These are phyloP conservation scores for Acer saccharum DNA, from an alignment of 345 rosid genomes.

Conservation along the genomic window DNA sequence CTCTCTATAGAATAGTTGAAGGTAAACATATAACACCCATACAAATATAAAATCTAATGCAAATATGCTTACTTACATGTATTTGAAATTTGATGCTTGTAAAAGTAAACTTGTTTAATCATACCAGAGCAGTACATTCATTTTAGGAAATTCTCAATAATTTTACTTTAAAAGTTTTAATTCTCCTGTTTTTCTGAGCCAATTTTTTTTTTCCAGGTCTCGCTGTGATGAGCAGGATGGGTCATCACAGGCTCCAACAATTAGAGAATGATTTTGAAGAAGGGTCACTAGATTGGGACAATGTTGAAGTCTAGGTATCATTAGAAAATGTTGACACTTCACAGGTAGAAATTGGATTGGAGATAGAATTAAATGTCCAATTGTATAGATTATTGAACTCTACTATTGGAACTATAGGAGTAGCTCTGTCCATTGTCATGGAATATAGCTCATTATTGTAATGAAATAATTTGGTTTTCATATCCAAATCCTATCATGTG, in stretches of 20 bases:
- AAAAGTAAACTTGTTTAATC: too few species aligned
- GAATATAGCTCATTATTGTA: neutral
- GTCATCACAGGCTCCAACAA: conserved; percentile 41
- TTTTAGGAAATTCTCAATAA: neutral
- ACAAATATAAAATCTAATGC: neutral
- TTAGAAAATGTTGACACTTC: neutral
- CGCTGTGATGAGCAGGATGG: conserved; percentile 53
- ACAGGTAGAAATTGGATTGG: neutral
- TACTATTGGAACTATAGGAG: neutral
- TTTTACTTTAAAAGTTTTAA: neutral
- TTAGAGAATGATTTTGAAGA: conserved; percentile 36
- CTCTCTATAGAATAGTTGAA: conserved; percentile 62
- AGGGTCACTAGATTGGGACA: conserved; percentile 37
- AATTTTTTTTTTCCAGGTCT: conserved; percentile 44
- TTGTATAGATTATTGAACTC: neutral
- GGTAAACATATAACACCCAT: conserved; percentile 30
- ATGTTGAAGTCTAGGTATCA: conserved; percentile 30
- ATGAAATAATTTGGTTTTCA: neutral
- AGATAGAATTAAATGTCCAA: neutral
- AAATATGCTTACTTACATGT: neutral
- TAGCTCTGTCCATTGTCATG: neutral
- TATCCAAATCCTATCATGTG: too few species aligned
- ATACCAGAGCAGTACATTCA: neutral
- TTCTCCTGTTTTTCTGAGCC: neutral
- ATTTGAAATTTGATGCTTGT: too few species aligned